Evolutionary conservation across 2,329 filamentous ascomycete genomes (phyloP), one percentile per base, ranked within the genome.

Genomic region (Fusarium sp.): DNA sequence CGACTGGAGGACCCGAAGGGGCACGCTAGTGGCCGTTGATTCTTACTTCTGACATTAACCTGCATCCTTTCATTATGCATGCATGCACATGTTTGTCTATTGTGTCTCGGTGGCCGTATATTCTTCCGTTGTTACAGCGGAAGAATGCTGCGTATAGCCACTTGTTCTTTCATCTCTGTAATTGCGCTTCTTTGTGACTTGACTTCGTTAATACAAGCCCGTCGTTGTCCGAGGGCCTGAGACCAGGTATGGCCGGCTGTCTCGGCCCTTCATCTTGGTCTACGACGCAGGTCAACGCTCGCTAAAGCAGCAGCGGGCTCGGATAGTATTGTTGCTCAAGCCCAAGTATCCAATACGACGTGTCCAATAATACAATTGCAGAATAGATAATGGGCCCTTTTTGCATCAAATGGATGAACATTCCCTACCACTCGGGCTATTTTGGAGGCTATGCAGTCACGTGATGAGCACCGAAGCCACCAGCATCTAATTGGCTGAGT

Each of bases 11-110:
- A 38, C 49, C 60, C 54, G 36, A 67, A 69, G 58, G 58, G 49
- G 66, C 55, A 70, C 68, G 69, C 72, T 73, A 74, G 49, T 48
- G 58, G 46, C 61, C 72, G 70, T 74, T 72, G 56, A 65, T 71
- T 70, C 61, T 53, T 58, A 43, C 52, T 58, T 67, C 51, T 49
- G 39, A 45, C 57, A 58, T 51, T 36, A 42, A 58, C 49, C 20
- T 46, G 34, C 54, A 61, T 60, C 63, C 54, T 64, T 63, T 62
- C 34, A 52, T 67, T 48, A 61, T 60, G 61, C 46, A 40, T 36
- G 18, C 9, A 43, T 31, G 56, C 48, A 18, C 42, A 24, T 42
- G 49, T 52, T 45, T 61, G 58, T 26, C 20, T 9, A 44, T 18
- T 40, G 34, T 39, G 42, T 40, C 11, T 45, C 24, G 17, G 38